A percentile compares a stretch with the other conserved stretches of the same genome.
phyloP scores from a whole-genome alignment of 768 basidiomycete genomes.

The Lyophyllum shimeji region DNA sequence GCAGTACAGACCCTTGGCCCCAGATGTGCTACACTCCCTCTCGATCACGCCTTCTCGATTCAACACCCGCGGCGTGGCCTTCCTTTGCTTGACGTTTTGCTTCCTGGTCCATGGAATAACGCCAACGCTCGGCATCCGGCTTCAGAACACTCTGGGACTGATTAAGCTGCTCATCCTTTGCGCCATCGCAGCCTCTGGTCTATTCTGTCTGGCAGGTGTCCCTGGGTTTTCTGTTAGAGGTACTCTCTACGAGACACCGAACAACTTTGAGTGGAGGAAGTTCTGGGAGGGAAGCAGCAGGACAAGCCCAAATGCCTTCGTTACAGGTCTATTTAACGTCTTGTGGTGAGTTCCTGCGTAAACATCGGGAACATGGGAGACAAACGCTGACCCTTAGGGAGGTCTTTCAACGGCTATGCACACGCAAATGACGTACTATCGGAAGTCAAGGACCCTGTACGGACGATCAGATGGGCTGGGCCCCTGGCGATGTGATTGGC shows the following conservation, averaged over 20 bases:
- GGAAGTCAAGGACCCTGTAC: constrained; percentile 60
- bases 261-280: constrained; percentile 24
- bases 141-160: constrained; percentile 60
- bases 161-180: constrained; percentile 61
- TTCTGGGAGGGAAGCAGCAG: constrained; percentile 31
- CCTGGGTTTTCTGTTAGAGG: too few species aligned
- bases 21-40: too few species aligned
- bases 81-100: constrained; percentile 30
- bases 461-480: constrained; percentile 63
- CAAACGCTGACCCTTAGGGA: constrained; percentile 30
- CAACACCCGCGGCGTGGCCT: constrained; percentile 25
- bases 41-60: constrained; percentile 8
- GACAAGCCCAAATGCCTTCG: constrained; percentile 34
- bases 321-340: constrained; percentile 44
- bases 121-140: constrained; percentile 46
- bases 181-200: constrained; percentile 40
- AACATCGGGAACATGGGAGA: background rate
- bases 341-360: constrained; percentile 9
- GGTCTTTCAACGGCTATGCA: constrained; percentile 59
- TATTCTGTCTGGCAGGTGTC: too few species aligned
- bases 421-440: constrained; percentile 69
- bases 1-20: too few species aligned
- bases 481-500: constrained; percentile 58
- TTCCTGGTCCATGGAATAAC: constrained; percentile 39
- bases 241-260: constrained; percentile 15